Conservation (phyloP, 148 eudicot genomes). For the Talinum fruticosum region DNA sequence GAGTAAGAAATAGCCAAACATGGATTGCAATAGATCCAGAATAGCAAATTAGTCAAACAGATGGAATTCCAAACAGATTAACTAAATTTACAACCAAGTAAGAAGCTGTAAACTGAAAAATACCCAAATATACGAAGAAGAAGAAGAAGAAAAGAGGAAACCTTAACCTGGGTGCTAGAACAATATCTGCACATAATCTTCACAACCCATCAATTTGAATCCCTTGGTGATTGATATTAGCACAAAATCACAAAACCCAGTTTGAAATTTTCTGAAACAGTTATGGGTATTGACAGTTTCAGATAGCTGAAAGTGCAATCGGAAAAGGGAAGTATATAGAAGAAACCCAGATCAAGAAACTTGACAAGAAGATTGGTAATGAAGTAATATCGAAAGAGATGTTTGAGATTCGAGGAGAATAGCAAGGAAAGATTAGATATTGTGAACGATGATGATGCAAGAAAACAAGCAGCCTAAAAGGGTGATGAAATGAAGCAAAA, state of each 20-base stretch:
- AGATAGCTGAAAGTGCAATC: constrained; percentile 5
- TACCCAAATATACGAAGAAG: neutral
- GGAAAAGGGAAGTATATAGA: neutral
- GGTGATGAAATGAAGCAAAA: constrained; percentile 2
- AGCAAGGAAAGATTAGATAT: neutral
- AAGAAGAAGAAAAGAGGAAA: neutral
- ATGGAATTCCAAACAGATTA: constrained; percentile 20
- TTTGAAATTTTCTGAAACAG: constrained; percentile 13
- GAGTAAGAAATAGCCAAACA: constrained; percentile 1
- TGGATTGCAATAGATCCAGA: constrained; percentile 20
- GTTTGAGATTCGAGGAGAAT: constrained; percentile 23
- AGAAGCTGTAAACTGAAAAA: constrained; percentile 1
- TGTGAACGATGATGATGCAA: constrained; percentile 20
- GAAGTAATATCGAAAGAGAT: constrained; percentile 20
- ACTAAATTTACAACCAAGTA: constrained; percentile 1
- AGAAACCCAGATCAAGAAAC: constrained; percentile 25
- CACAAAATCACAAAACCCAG: constrained; percentile 19
- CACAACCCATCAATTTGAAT: constrained; percentile 21
- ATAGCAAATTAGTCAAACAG: constrained; percentile 27
- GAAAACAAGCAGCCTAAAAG: constrained; percentile 14
- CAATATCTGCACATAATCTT: constrained; percentile 18
- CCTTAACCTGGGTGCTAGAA: constrained; percentile 17
- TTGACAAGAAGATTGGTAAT: constrained; percentile 3
- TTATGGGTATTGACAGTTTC: constrained; percentile 4
- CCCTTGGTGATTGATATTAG: neutral